These are phyloP conservation scores for Luzula sylvatica DNA, from an alignment of 176 grass and related monocot genomes.

Conservation along the genomic window DNA sequence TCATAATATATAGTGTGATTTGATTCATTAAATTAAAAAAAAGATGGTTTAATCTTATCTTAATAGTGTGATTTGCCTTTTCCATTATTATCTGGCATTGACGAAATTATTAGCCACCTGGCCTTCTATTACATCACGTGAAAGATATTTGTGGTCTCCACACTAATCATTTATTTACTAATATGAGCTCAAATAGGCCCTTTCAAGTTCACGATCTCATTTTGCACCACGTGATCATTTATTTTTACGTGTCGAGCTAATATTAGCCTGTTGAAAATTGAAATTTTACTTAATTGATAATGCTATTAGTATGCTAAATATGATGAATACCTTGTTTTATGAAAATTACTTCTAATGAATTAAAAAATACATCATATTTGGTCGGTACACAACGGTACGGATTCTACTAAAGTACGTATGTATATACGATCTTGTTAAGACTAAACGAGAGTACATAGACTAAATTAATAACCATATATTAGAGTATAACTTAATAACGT, in stretches of 20 bases:
- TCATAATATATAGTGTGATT: no score
- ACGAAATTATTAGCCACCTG: slow-evolving; percentile 10
- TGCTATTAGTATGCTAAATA: background rate
- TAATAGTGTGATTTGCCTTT: background rate
- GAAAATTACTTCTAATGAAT: no score
- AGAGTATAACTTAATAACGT: no score
- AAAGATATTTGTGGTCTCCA: slow-evolving; percentile 7
- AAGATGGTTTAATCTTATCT: no score
- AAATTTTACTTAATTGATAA: no score
- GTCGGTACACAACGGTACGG: slow-evolving; percentile 1
- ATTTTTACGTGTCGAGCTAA: slow-evolving; percentile 10
- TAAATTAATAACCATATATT: no score
- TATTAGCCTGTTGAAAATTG: slow-evolving; percentile 3
- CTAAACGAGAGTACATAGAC: no score
- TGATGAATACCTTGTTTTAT: slow-evolving; percentile 3
- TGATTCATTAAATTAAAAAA: no score
- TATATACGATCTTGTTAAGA: no score
- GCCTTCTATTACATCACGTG: background rate
- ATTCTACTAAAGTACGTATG: background rate
- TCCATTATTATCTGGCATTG: slow-evolving; percentile 1
- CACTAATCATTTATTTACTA: background rate
- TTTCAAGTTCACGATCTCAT: background rate
- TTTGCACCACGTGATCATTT: background rate
- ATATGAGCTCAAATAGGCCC: background rate
- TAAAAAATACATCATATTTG: no score